phyloP scores from a whole-genome alignment of 2,329 filamentous ascomycete genomes.

The Coniochaeta pulveracea region DNA sequence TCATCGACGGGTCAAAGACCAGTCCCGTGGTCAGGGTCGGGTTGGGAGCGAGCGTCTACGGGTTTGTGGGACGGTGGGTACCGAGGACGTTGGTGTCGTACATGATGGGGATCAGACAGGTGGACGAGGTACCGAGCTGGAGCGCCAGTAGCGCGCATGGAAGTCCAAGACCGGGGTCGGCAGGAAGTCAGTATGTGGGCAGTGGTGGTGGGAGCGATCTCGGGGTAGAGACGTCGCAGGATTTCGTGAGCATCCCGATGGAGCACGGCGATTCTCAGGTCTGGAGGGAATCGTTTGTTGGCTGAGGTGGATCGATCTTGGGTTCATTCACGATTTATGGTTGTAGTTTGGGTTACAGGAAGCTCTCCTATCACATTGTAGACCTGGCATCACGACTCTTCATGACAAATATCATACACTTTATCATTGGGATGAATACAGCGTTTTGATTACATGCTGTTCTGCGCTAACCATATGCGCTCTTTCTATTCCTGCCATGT shows the following conservation, averaged over 20 bases:
- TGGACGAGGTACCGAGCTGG: constrained; percentile 45
- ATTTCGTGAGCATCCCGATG: constrained; percentile 41
- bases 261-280: constrained; percentile 30
- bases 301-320: neutral
- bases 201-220: too few relatives aligned
- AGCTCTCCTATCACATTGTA: too few relatives aligned
- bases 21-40: constrained; percentile 65
- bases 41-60: constrained; percentile 73
- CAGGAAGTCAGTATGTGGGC: too few relatives aligned
- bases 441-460: neutral
- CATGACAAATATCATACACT: too few relatives aligned
- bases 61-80: constrained; percentile 71
- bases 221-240: constrained; percentile 24
- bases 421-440: neutral
- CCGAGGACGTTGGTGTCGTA: constrained; percentile 72
- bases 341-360: too few relatives aligned
- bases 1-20: constrained; percentile 56
- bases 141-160: constrained; percentile 23
- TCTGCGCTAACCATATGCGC: neutral
- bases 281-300: constrained; percentile 26
- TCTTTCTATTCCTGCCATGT: too few relatives aligned
- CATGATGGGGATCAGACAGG: constrained; percentile 76
- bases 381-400: too few relatives aligned
- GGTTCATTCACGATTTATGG: too few relatives aligned
- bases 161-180: constrained; percentile 15